Evolutionary conservation across 2,329 filamentous ascomycete species (phyloP).

Genomic region (Venturia effusa): DNA sequence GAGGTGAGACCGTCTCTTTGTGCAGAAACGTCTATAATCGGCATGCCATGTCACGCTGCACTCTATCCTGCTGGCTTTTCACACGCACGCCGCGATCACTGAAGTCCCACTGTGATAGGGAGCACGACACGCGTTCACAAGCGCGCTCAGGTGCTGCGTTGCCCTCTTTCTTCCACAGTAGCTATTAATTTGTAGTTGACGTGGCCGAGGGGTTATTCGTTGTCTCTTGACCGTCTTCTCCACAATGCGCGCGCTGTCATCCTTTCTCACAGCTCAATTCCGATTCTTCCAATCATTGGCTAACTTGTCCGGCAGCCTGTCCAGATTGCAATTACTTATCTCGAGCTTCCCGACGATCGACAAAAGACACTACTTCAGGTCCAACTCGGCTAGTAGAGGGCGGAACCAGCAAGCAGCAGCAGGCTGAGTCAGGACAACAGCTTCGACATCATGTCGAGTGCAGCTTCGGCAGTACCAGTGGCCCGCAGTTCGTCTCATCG

Average conservation of each 20-base stretch:
- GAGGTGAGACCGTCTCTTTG: background rate
- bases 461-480: conserved; percentile 35
- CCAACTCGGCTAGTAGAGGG: background rate
- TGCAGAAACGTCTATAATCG: background rate
- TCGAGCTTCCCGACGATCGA: background rate
- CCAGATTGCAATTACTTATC: background rate
- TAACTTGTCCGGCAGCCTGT: background rate
- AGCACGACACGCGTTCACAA: background rate
- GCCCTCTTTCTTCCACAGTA: background rate
- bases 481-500: conserved; percentile 36
- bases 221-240: background rate
- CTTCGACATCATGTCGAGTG: conserved; percentile 24
- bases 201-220: background rate
- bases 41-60: background rate
- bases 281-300: background rate
- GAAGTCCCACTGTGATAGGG: background rate
- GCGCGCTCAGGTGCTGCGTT: background rate
- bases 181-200: background rate
- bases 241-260: background rate
- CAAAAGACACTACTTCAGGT: background rate
- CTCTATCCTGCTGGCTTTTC: background rate
- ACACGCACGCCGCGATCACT: background rate
- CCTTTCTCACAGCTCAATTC: background rate
- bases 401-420: background rate
- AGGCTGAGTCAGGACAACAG: background rate